Evolutionary conservation across 2,329 filamentous ascomycete species (phyloP), one percentile per base, ranked within the genome.

Genomic region (Hypoxylon sp.): DNA sequence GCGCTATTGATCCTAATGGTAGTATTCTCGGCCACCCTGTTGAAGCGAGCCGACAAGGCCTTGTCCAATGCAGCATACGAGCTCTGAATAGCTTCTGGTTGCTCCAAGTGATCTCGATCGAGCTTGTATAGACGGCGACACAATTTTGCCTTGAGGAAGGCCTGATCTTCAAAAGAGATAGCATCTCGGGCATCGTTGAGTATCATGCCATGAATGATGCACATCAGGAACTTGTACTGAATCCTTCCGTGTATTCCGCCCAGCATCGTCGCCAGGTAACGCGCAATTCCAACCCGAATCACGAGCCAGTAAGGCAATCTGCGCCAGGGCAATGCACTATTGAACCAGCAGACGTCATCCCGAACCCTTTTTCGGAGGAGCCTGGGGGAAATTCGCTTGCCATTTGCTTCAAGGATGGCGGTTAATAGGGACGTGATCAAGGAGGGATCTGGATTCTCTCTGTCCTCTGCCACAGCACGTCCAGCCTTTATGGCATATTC

Each of bases 281-380:
- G 82, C 45, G 87, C 81, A 1, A 87, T 71, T 0, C 81, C 78
- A 1, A 91, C 87, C 0, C 88, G 84, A 4, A 91, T 75, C 0
- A 88, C 79, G 0, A 92, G 82, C 84, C 88, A 92, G 54, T 84
- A 81, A 0, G 89, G 82, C 1, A 82, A 82, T 34, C 90, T 80
- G 27, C 89, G 80, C 89, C 89, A 92, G 0, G 88, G 89, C 0
- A 78, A 74, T 0, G 81, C 74, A 0, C 82, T 79, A 2, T 82
- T 74, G 0, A 78, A 74, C 77, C 85, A 85, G n/a, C 79, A 81
- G 0, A 90, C 83, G 21, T 90, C 88, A 56, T 91, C 90, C 0
- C 85, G 81, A 0, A 90, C 82, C 2, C 84, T 81, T 71, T 92
- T 92, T 0, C 77, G 78, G 1, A 90, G 72, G 0, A 79, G 30